These are phyloP conservation scores for Xylaria sp. DNA, from an alignment of 495 filamentous ascomycete species.

Conservation along the genomic window DNA sequence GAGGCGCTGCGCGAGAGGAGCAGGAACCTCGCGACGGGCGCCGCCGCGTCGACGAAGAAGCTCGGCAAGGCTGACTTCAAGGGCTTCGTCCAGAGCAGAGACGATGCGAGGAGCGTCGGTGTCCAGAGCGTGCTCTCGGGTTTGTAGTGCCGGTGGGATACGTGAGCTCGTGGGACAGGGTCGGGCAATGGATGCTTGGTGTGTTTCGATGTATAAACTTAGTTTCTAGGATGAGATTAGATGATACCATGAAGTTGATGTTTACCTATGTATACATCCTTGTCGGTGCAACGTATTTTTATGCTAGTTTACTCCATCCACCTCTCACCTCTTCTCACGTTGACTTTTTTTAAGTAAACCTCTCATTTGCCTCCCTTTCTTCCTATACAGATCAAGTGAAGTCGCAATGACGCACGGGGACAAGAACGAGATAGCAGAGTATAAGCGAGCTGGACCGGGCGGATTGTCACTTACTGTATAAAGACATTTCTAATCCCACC, in stretches of 20 bases:
- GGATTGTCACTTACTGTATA: neutral
- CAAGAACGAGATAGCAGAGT: neutral
- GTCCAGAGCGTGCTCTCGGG: slow-evolving; percentile 78
- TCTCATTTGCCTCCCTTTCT: neutral
- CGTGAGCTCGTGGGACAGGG: neutral
- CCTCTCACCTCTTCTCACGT: neutral
- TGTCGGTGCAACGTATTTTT: neutral
- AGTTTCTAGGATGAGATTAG: slow-evolving; percentile 1
- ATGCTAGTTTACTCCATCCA: too few relatives aligned
- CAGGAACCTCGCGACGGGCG: slow-evolving; percentile 62
- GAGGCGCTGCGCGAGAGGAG: slow-evolving; percentile 83
- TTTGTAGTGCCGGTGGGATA: slow-evolving; percentile 44
- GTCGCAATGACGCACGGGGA: neutral
- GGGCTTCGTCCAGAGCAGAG: slow-evolving; percentile 79
- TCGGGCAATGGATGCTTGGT: neutral
- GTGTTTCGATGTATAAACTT: slow-evolving; percentile 1
- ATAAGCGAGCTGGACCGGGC: neutral
- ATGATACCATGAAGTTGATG: slow-evolving; percentile 9
- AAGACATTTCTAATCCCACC: neutral
- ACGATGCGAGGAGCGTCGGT: slow-evolving; percentile 79
- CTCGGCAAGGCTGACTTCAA: slow-evolving; percentile 76
- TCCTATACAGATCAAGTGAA: neutral
- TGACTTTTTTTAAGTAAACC: too few relatives aligned
- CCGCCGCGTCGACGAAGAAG: slow-evolving; percentile 52
- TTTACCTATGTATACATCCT: neutral